Base-by-base conservation (phyloP, 2,329 filamentous ascomycete genomes). In the Sporothrix mexicana region DNA sequence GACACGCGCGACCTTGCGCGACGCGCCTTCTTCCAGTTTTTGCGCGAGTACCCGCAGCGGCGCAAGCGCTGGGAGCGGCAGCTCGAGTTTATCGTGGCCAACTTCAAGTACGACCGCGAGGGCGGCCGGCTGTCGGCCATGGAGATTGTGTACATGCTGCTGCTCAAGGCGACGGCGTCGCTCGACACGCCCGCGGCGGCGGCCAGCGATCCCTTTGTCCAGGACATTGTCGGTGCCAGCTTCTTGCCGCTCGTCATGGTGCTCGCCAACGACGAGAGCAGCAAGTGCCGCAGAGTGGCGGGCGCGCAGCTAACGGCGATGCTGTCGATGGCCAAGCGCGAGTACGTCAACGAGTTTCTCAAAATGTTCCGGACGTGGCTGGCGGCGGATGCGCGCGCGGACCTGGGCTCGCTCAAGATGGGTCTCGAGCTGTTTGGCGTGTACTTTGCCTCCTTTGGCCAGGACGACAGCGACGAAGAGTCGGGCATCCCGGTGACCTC, bases 31-130 rank as follows among this genome's bases (percentile, higher is more conserved):
- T 92, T 97, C 81, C 94, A 98, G 77, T 99, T 99, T 83, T 84
- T 99, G 72, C 90, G 95, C 76, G 94, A 98, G 71, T 99, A 98
- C 79, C 95, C 96, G 0, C 96, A 98, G 80, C 94, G 92, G 78
- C 95, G 94, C 81, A 92, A 90, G 75, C 88, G 96, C 15, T 97
- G 96, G 91, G 88, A 89, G 53, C 97, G 97, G 80, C 95, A 98
- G 79, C 87, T 98, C 69, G 90, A 88, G 72, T 99, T 98, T 79
- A 86, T 99, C 67, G 88, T 97, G 68, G 93, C 93, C 77, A 99
- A 99, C 78, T 85, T 99, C 76, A 91, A 95, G 74, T 99, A 98
- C 80, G 90, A 95, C 59, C 90, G 97, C 77, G 91, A 94, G 77
- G 93, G 96, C 74, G 96, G 96, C 41, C 89, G 97, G 51, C 86